These are phyloP conservation scores for Cladophialophora immunda DNA, from an alignment of 2,329 filamentous ascomycete species.

Conservation along the genomic window DNA sequence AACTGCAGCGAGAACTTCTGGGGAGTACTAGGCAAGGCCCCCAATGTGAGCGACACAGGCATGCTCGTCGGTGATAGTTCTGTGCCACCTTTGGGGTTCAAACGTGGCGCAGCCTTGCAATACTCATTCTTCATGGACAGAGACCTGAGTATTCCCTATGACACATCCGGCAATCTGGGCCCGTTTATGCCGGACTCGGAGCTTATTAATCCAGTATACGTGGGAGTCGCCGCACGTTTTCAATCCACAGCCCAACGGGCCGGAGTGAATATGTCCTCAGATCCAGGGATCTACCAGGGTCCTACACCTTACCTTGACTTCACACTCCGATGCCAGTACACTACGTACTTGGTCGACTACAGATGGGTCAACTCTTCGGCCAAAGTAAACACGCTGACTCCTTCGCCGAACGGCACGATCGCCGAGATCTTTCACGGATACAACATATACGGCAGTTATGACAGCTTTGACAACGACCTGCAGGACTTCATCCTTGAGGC, in stretches of 20 bases:
- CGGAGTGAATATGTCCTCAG: constrained; percentile 30
- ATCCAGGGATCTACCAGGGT: constrained; percentile 28
- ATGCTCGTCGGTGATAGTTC: constrained; percentile 23
- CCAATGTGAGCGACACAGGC: constrained; percentile 27
- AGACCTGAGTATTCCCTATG: constrained; percentile 33
- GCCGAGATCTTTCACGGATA: constrained; percentile 40
- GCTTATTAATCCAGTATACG: constrained; percentile 38
- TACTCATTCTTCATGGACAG: constrained; percentile 37
- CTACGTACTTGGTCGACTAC: constrained; percentile 38
- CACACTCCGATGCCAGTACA: constrained; percentile 35
- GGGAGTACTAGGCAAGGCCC: constrained; percentile 35
- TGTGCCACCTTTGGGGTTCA: constrained; percentile 36
- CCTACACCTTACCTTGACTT: constrained; percentile 31
- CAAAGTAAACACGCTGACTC: constrained; percentile 24
- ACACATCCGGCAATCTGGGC: constrained; percentile 27
- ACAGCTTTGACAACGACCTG: constrained; percentile 35
- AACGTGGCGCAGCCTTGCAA: constrained; percentile 33
- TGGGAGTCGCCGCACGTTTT: constrained; percentile 35
- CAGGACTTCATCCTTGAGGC: constrained; percentile 33
- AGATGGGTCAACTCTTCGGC: constrained; percentile 37
- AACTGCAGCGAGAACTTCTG: constrained; percentile 40
- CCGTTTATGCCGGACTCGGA: constrained; percentile 32
- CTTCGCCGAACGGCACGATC: constrained; percentile 37
- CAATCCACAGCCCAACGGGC: constrained; percentile 24
- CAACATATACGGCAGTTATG: constrained; percentile 22